Evolutionary conservation across 2,329 filamentous ascomycete genomes (phyloP).

Genomic region (Arthrobotrys megalospora): DNA sequence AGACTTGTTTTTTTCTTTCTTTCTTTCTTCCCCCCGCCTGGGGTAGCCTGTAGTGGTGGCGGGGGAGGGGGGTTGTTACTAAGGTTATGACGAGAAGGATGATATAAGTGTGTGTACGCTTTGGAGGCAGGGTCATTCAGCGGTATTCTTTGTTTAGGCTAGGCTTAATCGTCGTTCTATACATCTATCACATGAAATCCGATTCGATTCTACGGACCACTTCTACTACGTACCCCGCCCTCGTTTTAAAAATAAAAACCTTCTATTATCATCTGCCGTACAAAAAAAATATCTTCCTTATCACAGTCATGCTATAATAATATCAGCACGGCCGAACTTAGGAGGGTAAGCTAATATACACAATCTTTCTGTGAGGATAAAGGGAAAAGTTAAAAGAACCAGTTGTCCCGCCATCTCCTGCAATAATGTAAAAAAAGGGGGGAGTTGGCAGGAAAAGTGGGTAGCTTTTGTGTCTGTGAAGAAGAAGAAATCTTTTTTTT

Average conservation of each 20-base stretch:
- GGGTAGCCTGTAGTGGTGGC: no score
- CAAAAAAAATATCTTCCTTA: neutral
- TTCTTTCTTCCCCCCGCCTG: neutral
- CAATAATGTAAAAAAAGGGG: neutral
- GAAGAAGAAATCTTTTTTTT: conserved; percentile 22
- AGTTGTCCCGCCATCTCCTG: neutral
- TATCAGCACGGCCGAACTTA: neutral
- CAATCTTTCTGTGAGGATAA: neutral
- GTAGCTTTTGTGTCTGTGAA: conserved; percentile 13
- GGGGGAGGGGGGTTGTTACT: no score
- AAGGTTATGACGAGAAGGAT: neutral
- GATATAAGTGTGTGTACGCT: neutral
- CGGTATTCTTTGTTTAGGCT: conserved; percentile 1
- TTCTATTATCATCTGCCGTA: conserved; percentile 14
- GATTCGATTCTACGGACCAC: neutral
- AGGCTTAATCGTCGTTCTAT: conserved; percentile 7
- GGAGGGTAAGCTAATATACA: conserved; percentile 33
- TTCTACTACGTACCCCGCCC: no score
- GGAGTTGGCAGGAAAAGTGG: neutral
- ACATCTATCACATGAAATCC: neutral
- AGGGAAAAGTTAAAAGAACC: conserved; percentile 16
- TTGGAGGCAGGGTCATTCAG: conserved; percentile 7
- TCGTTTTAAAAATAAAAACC: no score
- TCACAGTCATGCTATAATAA: neutral
- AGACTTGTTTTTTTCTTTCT: neutral